Evolutionary conservation across 208 protist genomes (phyloP), one percentile per base, ranked within the genome.

Genomic region (Strigomonas culicis): DNA sequence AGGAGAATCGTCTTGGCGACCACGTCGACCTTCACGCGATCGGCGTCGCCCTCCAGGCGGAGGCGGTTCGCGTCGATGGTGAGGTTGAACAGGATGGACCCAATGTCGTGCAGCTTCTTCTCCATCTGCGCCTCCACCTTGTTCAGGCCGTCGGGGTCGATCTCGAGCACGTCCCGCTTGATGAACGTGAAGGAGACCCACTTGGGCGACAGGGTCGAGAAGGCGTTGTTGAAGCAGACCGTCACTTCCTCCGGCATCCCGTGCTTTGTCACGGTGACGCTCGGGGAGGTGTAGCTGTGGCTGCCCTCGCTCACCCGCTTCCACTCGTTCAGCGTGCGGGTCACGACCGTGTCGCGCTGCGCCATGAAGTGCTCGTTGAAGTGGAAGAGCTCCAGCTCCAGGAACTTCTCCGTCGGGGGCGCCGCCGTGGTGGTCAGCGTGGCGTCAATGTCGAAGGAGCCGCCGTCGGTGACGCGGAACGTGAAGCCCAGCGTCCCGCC

Each of bases 391-490:
- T 56, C 63, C 28, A 77, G 57, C 27, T 80, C 56, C 19, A 36
- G 41, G 30, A 77, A 55, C 43, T 52, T 63, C 4, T 67, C 49
- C 70, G 83, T 60, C 6, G 79, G 70, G 25, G 75, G 75, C 25
- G 75, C 77, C 22, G 49, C 68, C 21, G 64, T 79, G 46, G 76
- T 70, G 34, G 47, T 71, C 74, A 90, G 70, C 34, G 62, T 59
- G 21, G 66, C 83, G 49, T 89, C 79, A 24, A 93, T 70, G 62
- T 93, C 84, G 50, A 90, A 83, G 24, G 75, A 64, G 25, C 86
- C 86, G 56, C 86, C 86, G 66, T 87, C 73, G 11, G 79, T 86
- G 62, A 93, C 86, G 36, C 76, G 74, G 61, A 93, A 93, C 31
- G 56, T 75, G 58, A 93, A 79, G 55, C 78, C 74, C 22, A 92